Conservation (phyloP, 2,329 filamentous ascomycete genomes). For the Colletotrichum godetiae region DNA sequence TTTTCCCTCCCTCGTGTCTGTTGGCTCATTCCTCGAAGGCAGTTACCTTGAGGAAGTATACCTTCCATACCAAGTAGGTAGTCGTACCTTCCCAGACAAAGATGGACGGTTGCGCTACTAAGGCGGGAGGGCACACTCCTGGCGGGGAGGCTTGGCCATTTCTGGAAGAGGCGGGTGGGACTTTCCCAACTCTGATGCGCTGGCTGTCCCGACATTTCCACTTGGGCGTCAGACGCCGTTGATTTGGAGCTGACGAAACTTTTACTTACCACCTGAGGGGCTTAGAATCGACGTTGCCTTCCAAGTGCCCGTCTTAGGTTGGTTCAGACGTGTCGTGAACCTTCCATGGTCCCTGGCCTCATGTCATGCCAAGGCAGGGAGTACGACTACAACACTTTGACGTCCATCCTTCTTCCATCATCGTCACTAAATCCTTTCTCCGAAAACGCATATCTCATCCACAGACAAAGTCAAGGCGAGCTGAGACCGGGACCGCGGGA, state of each 20-base stretch:
- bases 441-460: neutral
- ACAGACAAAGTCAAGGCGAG: neutral
- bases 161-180: constrained; percentile 7
- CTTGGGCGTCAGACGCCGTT: constrained; percentile 9
- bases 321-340: neutral
- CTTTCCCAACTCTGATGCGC: constrained; percentile 19
- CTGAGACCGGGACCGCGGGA: neutral
- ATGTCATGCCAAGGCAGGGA: neutral
- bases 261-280: no score
- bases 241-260: neutral
- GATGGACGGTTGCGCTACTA: constrained; percentile 2
- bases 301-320: neutral
- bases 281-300: neutral
- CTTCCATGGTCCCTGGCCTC: neutral
- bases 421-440: neutral
- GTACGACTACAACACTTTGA: neutral
- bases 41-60: neutral
- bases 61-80: no score
- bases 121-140: neutral
- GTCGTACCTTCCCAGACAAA: neutral
- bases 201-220: constrained; percentile 12
- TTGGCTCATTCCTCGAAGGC: neutral
- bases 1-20: neutral
- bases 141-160: constrained; percentile 2
- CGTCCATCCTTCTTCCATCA: neutral